A percentile compares a stretch with the other conserved stretches of the same genome.
Evolutionary conservation across 768 basidiomycete genomes (phyloP).

Genomic region (Boletus reticulatus): DNA sequence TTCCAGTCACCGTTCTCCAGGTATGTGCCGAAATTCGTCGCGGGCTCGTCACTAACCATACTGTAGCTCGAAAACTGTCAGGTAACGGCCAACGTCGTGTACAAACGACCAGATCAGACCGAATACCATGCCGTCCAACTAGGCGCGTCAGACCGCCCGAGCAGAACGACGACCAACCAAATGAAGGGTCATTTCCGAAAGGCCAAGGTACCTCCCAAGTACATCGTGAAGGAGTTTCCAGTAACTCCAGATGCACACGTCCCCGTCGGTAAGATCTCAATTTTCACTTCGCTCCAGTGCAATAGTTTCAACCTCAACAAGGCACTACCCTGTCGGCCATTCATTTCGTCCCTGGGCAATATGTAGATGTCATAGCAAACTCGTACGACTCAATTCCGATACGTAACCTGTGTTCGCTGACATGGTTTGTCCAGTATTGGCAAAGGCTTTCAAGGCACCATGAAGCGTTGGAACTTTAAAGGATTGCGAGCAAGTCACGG

Average conservation of each 20-base stretch:
- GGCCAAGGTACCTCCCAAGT: conserved; percentile 80
- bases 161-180: conserved; percentile 69
- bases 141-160: conserved; percentile 73
- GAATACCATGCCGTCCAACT: conserved; percentile 93
- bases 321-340: conserved; percentile 87
- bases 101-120: conserved; percentile 60
- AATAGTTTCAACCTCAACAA: conserved; percentile 26
- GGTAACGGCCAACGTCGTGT: conserved; percentile 77
- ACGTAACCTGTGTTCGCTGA: conserved; percentile 6
- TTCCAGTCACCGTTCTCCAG: conserved; percentile 94
- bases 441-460: conserved; percentile 94
- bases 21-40: conserved; percentile 41
- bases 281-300: neutral
- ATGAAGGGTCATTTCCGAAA: conserved; percentile 90
- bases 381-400: conserved; percentile 54
- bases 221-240: conserved; percentile 82
- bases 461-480: conserved; percentile 95
- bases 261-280: conserved; percentile 66
- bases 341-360: conserved; percentile 98
- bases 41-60: conserved; percentile 11
- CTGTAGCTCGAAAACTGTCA: conserved; percentile 81
- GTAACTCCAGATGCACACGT: conserved; percentile 88
- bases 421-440: conserved; percentile 64
- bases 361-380: conserved; percentile 86
- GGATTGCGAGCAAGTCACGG: conserved; percentile 94